These are phyloP conservation scores for Annulohypoxylon truncatum DNA, from an alignment of 2,329 filamentous ascomycete species.

Conservation along the genomic window DNA sequence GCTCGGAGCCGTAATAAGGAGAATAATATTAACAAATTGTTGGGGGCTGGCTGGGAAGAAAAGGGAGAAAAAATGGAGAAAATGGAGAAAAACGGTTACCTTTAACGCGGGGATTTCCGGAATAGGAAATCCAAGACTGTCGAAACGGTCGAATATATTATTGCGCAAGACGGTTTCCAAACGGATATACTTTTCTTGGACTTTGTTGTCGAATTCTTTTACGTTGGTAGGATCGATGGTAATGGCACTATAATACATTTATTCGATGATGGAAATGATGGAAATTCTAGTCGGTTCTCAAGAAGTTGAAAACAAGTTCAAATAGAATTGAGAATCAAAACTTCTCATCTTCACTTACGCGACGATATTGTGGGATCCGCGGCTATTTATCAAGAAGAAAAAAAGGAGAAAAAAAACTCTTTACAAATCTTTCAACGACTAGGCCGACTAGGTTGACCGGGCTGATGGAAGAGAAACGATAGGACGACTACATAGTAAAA, in stretches of 20 bases:
- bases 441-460: neutral
- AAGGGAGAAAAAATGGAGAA: neutral
- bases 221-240: neutral
- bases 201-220: neutral
- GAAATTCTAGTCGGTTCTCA: neutral
- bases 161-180: slow-evolving; percentile 8
- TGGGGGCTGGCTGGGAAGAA: slow-evolving; percentile 34
- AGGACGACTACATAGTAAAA: neutral
- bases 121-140: slow-evolving; percentile 40
- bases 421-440: neutral
- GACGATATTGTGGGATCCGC: neutral
- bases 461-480: neutral
- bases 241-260: too few relatives aligned
- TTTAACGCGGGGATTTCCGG: slow-evolving; percentile 36
- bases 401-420: neutral
- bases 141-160: slow-evolving; percentile 3
- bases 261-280: neutral
- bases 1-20: slow-evolving; percentile 15
- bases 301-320: neutral
- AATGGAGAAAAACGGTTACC: slow-evolving; percentile 17
- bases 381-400: neutral
- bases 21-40: slow-evolving; percentile 27
- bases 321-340: neutral
- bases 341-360: neutral
- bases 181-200: neutral